These are phyloP conservation scores for Theobroma grandiflorum DNA, from an alignment of 441 rosid species.

Conservation along the genomic window DNA sequence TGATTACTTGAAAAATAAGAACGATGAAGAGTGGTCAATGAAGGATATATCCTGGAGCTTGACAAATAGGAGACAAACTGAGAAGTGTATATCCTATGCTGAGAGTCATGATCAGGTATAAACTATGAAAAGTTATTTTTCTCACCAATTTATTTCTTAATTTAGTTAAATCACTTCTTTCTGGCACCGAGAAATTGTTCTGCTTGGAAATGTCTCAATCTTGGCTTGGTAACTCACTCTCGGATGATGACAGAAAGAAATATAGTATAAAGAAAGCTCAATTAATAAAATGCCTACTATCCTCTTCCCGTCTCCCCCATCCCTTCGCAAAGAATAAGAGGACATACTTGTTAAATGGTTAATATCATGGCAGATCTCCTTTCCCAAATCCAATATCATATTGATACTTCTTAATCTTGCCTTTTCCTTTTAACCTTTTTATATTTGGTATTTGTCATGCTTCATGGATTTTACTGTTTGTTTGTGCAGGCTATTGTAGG, in stretches of 20 bases:
- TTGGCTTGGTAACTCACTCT: not conserved
- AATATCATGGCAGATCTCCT: conserved; percentile 18
- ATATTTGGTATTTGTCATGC: conserved; percentile 13
- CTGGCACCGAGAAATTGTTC: not conserved
- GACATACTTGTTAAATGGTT: not conserved
- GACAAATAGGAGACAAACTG: conserved; percentile 82
- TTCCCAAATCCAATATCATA: not conserved
- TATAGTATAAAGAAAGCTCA: not conserved
- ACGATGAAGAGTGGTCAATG: conserved; percentile 85
- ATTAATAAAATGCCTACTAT: conserved; percentile 4
- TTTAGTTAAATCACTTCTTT: conserved; percentile 9
- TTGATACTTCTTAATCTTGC: not conserved
- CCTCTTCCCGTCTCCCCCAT: not conserved
- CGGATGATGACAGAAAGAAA: not conserved
- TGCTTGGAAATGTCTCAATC: not conserved
- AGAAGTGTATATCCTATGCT: conserved; percentile 82
- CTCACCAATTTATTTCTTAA: conserved; percentile 20
- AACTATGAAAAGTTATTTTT: conserved; percentile 20
- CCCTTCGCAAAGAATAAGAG: not conserved
- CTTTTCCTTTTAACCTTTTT: not conserved
- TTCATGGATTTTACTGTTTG: conserved; percentile 24
- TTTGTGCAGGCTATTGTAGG: conserved; percentile 80
- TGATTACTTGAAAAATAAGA: conserved; percentile 82
- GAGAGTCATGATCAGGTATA: conserved; percentile 93
- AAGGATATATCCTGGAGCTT: conserved; percentile 62